These are phyloP conservation scores for Penicillium macrosclerotiorum DNA, from an alignment of 495 filamentous ascomycete genomes.

Conservation along the genomic window DNA sequence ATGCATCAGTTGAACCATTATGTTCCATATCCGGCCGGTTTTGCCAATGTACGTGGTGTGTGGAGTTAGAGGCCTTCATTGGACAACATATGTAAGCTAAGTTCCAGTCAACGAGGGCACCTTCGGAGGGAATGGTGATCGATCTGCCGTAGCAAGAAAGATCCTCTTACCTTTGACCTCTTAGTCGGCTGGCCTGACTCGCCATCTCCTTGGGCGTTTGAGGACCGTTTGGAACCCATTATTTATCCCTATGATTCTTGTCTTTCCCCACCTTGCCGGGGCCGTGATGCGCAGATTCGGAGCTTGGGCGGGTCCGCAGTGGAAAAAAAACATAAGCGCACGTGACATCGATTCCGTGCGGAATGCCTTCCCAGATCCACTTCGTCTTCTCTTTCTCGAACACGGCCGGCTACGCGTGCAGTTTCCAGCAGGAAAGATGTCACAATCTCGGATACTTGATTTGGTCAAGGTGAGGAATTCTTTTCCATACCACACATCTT, in stretches of 20 bases:
- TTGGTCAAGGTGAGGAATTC: conserved; percentile 65
- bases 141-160: not conserved
- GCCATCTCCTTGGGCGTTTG: not conserved
- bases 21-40: too few species aligned
- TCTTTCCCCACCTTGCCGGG: too few species aligned
- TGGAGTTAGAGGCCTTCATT: too few species aligned
- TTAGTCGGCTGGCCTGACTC: not conserved
- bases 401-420: not conserved
- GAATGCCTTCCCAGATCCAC: not conserved
- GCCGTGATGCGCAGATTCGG: too few species aligned
- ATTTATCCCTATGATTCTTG: not conserved
- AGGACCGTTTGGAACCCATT: conserved; percentile 12
- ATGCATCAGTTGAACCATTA: too few species aligned
- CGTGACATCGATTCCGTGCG: too few species aligned
- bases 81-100: not conserved
- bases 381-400: not conserved
- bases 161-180: conserved; percentile 10
- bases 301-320: not conserved
- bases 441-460: conserved; percentile 69
- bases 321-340: too few species aligned
- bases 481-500: not conserved
- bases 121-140: too few species aligned
- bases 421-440: conserved; percentile 50
- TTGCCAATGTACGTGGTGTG: too few species aligned
- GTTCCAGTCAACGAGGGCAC: not conserved